These are phyloP conservation scores for Ziziphus jujuba DNA, from an alignment of 306 rosid genomes.

Conservation along the genomic window DNA sequence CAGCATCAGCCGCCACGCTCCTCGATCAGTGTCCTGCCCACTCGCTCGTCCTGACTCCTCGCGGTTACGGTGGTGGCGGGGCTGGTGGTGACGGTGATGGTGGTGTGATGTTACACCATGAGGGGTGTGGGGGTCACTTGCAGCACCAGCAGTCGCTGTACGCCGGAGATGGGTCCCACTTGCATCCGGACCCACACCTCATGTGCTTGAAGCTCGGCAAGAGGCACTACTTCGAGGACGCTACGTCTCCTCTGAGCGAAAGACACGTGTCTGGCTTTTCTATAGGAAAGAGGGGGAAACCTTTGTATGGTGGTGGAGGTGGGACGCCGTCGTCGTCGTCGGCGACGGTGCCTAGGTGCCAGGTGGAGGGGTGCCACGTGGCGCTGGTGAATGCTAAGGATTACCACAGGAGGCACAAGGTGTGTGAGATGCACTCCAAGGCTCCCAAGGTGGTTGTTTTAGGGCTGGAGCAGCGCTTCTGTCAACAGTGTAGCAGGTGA, in stretches of 20 bases:
- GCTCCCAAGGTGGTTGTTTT: constrained; percentile 78
- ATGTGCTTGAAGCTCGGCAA: constrained; percentile 88
- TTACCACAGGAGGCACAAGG: constrained; percentile 91
- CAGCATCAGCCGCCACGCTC: neutral
- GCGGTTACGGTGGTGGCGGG: constrained; percentile 20
- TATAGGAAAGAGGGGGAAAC: constrained; percentile 45
- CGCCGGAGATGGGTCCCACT: constrained; percentile 41
- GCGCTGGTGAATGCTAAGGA: constrained; percentile 77
- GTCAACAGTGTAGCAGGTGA: constrained; percentile 98
- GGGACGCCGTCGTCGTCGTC: constrained; percentile 8
- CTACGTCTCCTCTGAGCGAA: constrained; percentile 18
- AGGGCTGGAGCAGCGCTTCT: constrained; percentile 89
- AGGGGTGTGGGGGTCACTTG: no score
- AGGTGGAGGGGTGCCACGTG: constrained; percentile 95
- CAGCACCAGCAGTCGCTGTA: constrained; percentile 25
- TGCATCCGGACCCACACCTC: constrained; percentile 71
- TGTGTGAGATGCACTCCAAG: constrained; percentile 92
- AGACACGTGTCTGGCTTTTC: constrained; percentile 30
- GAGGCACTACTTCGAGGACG: constrained; percentile 87
- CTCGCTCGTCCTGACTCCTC: constrained; percentile 21
- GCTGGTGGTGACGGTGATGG: constrained; percentile 6
- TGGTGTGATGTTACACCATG: neutral
- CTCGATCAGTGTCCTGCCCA: constrained; percentile 19
- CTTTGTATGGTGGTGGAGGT: neutral
- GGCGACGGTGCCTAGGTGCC: constrained; percentile 62